A percentile compares a stretch with the other conserved stretches of the same genome.
Conservation (phyloP, 1,284 basidiomycete genomes). For the Clitocybe nebularis region DNA sequence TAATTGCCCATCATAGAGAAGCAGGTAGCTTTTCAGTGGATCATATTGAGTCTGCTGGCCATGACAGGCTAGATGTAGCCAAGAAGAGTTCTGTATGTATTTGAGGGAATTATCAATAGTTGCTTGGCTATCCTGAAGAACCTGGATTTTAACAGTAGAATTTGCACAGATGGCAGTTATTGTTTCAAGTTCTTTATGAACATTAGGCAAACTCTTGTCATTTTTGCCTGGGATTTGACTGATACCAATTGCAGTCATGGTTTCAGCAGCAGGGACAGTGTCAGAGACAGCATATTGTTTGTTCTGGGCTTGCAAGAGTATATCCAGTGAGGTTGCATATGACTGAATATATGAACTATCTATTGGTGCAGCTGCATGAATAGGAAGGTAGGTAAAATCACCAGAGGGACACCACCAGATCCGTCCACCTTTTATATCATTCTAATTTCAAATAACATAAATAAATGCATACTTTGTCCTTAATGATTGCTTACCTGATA, state of each 20-base stretch:
- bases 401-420: slow-evolving; percentile 20
- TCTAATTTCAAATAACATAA: not conserved
- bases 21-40: slow-evolving; percentile 15
- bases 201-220: not conserved
- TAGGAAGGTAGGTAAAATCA: slow-evolving; percentile 13
- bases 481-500: slow-evolving; percentile 1
- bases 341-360: slow-evolving; percentile 1
- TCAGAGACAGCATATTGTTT: too few relatives aligned
- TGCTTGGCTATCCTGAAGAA: slow-evolving; percentile 1
- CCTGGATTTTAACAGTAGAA: not conserved
- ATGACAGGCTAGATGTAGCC: slow-evolving; percentile 19
- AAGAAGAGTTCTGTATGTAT: slow-evolving; percentile 7
- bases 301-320: too few relatives aligned
- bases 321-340: too few relatives aligned
- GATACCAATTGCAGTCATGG: slow-evolving; percentile 6
- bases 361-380: slow-evolving; percentile 15
- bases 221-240: slow-evolving; percentile 1
- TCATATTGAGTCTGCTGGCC: slow-evolving; percentile 11
- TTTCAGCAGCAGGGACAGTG: too few relatives aligned
- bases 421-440: slow-evolving; percentile 7
- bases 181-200: slow-evolving; percentile 4
- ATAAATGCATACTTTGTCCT: not conserved
- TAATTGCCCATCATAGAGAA: slow-evolving; percentile 12
- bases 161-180: slow-evolving; percentile 2
- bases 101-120: slow-evolving; percentile 10